Evolutionary conservation across 805 yeast species (phyloP).

Genomic region (Hanseniaspora jakobsenii): DNA sequence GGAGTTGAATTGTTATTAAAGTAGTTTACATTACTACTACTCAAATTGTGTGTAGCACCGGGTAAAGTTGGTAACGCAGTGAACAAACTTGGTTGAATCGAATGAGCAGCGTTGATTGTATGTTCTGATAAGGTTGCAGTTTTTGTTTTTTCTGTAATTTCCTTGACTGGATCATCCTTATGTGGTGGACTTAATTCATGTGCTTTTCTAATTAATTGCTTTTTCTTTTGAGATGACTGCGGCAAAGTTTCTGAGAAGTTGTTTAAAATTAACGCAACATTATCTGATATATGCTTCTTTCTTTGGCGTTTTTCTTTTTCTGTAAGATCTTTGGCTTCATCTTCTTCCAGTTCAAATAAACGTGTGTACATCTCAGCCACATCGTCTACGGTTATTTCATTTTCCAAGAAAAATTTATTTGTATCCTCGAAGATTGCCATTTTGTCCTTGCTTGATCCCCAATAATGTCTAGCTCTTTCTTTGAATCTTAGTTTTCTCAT

Average conservation of each 20-base stretch:
- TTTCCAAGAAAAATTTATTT: constrained; percentile 38
- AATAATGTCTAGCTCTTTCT: constrained; percentile 74
- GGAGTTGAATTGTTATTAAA: constrained; percentile 15
- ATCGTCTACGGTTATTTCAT: constrained; percentile 37
- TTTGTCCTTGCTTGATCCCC: constrained; percentile 39
- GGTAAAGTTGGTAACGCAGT: not conserved
- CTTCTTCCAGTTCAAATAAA: constrained; percentile 32
- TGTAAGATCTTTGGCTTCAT: not conserved
- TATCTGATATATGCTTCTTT: constrained; percentile 28
- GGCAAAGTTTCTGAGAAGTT: constrained; percentile 45
- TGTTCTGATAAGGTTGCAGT: constrained; percentile 20
- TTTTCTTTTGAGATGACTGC: not conserved
- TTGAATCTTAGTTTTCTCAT: constrained; percentile 53
- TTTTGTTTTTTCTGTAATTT: constrained; percentile 16
- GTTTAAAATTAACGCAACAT: constrained; percentile 43
- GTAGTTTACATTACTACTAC: constrained; percentile 2
- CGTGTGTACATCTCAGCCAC: constrained; percentile 36
- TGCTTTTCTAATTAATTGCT: not conserved
- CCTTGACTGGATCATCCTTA: not conserved
- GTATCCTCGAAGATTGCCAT: constrained; percentile 39
- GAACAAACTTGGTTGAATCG: too few relatives aligned
- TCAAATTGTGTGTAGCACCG: not conserved
- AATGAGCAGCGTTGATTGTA: constrained; percentile 1
- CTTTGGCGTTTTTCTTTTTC: not conserved
- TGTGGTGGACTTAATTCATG: not conserved